Conservation (phyloP, 768 basidiomycete genomes). For the Boletellus emodensis region DNA sequence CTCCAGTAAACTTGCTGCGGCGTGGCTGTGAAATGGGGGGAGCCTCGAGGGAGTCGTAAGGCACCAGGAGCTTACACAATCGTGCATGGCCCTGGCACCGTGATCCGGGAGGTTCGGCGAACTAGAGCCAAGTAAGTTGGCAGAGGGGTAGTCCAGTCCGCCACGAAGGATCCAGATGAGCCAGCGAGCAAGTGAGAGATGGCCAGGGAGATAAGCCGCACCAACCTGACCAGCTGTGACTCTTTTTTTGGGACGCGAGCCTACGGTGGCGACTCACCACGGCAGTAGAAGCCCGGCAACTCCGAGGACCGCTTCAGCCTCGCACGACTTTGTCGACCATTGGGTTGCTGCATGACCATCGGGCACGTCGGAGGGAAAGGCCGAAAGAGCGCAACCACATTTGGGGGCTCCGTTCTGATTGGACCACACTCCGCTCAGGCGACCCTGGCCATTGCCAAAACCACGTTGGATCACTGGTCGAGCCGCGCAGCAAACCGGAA, state of each 20-base stretch:
- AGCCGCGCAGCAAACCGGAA: constrained; percentile 1
- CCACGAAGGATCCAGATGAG: not conserved
- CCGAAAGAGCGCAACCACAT: not conserved
- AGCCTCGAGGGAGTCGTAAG: constrained; percentile 18
- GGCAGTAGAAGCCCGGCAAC: not conserved
- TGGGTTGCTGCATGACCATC: too few species aligned
- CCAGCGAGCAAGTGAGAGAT: not conserved
- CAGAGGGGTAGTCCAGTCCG: not conserved
- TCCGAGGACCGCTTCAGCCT: too few species aligned
- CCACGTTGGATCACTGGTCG: not conserved
- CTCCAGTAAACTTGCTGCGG: constrained; percentile 4
- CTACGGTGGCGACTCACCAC: not conserved
- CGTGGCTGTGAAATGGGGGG: constrained; percentile 22
- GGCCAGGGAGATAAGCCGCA: not conserved
- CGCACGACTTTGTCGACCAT: too few species aligned
- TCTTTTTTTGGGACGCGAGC: too few species aligned
- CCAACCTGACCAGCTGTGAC: too few species aligned
- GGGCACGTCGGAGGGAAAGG: not conserved
- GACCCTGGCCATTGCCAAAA: not conserved
- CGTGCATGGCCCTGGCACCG: not conserved
- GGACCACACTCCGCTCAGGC: constrained; percentile 4
- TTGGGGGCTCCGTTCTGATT: constrained; percentile 6
- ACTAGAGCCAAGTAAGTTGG: not conserved
- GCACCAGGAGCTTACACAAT: constrained; percentile 10
- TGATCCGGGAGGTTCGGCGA: not conserved